phyloP scores from a whole-genome alignment of 345 rosid genomes.

The Melastoma malabathricum region DNA sequence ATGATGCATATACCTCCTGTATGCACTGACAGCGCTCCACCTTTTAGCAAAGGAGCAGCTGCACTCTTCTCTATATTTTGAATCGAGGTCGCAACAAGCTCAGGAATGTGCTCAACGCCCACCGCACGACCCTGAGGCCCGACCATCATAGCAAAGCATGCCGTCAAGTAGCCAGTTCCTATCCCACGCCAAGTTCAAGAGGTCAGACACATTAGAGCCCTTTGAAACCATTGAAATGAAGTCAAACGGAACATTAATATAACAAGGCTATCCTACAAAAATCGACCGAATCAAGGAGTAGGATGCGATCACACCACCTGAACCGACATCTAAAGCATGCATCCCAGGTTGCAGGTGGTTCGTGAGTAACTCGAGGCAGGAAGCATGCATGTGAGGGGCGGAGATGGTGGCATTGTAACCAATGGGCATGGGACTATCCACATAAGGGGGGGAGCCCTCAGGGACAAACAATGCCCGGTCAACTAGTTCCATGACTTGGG shows the following conservation, averaged over 20 bases:
- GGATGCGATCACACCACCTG: too few relatives aligned
- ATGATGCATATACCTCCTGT: conserved; percentile 61
- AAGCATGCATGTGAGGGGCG: conserved; percentile 99
- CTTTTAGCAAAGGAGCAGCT: conserved; percentile 59
- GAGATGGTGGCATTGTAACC: conserved; percentile 97
- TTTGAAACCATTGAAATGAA: too few relatives aligned
- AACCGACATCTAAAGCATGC: conserved; percentile 92
- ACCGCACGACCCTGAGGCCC: conserved; percentile 74
- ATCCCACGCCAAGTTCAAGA: too few relatives aligned
- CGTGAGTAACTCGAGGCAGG: conserved; percentile 75
- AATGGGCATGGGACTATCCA: conserved; percentile 70
- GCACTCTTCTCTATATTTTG: conserved; percentile 58
- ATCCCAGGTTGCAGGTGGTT: conserved; percentile 76
- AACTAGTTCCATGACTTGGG: conserved; percentile 71
- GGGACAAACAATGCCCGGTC: conserved; percentile 86
- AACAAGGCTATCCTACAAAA: too few relatives aligned
- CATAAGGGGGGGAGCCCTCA: conserved; percentile 52
- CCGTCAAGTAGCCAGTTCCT: conserved; percentile 93
- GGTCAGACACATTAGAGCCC: too few relatives aligned
- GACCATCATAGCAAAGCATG: conserved; percentile 91
- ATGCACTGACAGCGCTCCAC: conserved; percentile 65
- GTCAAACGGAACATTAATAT: too few relatives aligned
- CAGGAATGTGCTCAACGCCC: conserved; percentile 90
- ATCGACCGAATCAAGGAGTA: too few relatives aligned
- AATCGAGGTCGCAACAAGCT: conserved; percentile 52